Base-by-base conservation (phyloP, 306 rosid species). In the Vigna radiata region DNA sequence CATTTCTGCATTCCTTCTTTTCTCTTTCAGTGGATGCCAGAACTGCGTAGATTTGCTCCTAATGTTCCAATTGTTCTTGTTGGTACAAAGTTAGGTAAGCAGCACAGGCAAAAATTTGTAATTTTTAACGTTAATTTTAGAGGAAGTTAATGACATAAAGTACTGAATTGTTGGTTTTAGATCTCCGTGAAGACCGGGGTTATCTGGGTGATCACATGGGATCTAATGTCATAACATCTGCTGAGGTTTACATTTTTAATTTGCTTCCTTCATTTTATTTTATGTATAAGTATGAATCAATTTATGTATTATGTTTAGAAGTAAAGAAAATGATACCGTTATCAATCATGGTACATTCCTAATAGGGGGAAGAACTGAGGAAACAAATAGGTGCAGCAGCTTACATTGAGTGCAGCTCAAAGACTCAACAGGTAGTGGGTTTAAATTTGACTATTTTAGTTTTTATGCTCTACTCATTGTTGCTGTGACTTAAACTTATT, bases 361-460 rank as follows among this genome's bases (percentile, higher is more conserved):
- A 49, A 58, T 71, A 92, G 99, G 99, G 99, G 36, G 99, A 95
- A 88, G 99, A 95, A 85, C 87, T 95, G 60, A 89, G 99, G 85
- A 95, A 92, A 82, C 99, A 92, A 89, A 87, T 92, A 76, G 99
- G 99, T 29, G 99, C 99, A 2, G 97, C 97, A 8, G 97, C 99
- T 37, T 95, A 90, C 79, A 89, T 95, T 14, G 99, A 92, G 80
- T 95, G 99, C 86, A 95, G 99, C 75, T 95, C 99, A 1, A 95
- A 95, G 89, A 90, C 99, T 62, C 99, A 95, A 80, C 99, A 92
- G 97, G 99, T 95, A 82, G 12, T 27, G 3, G 4, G 33, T 50
- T 58, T 70, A 48, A 16, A 14, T 16, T 1, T 23, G 8, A 54
- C 21, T 5, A 19, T 31, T 21, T 55, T 1, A 8, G 25, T 23